Evolutionary conservation across 2,329 filamentous ascomycete genomes (phyloP).

Genomic region (Stachybotrys echinatus): DNA sequence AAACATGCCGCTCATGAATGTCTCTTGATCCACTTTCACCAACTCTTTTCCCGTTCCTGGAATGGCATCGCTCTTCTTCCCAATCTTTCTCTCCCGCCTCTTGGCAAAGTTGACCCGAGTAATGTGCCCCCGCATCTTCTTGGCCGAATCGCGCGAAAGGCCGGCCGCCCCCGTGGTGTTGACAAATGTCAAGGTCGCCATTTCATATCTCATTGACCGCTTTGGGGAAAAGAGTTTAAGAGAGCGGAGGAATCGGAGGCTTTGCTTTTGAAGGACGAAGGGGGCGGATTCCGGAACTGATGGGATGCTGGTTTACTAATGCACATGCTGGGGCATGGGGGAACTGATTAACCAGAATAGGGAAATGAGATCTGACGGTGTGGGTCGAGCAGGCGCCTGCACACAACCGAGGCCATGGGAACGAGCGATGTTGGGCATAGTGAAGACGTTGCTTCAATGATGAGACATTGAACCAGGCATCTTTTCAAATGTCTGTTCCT

Average conservation of each 20-base stretch:
- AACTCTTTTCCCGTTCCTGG: neutral
- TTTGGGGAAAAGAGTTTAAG: constrained; percentile 4
- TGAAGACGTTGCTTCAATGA: no score
- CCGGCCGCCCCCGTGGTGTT: constrained; percentile 4
- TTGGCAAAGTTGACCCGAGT: constrained; percentile 7
- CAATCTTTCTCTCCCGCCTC: constrained; percentile 2
- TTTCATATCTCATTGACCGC: constrained; percentile 1
- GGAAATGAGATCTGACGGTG: constrained; percentile 5
- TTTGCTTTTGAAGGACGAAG: neutral
- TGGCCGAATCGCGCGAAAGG: neutral
- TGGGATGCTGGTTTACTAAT: neutral
- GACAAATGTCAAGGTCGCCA: constrained; percentile 2
- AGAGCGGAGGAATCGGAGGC: neutral
- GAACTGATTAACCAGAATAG: neutral
- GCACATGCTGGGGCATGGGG: neutral
- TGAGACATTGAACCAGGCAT: no score
- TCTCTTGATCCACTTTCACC: neutral
- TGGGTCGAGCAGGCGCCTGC: neutral
- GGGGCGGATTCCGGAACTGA: neutral
- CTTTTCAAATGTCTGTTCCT: no score
- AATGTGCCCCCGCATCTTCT: constrained; percentile 5
- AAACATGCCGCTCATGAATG: neutral
- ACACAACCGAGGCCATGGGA: neutral
- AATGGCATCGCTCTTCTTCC: neutral
- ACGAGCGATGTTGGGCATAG: no score